Evolutionary conservation across 2,329 filamentous ascomycete genomes (phyloP).

Genomic region (Decorospora gaudefroyi): DNA sequence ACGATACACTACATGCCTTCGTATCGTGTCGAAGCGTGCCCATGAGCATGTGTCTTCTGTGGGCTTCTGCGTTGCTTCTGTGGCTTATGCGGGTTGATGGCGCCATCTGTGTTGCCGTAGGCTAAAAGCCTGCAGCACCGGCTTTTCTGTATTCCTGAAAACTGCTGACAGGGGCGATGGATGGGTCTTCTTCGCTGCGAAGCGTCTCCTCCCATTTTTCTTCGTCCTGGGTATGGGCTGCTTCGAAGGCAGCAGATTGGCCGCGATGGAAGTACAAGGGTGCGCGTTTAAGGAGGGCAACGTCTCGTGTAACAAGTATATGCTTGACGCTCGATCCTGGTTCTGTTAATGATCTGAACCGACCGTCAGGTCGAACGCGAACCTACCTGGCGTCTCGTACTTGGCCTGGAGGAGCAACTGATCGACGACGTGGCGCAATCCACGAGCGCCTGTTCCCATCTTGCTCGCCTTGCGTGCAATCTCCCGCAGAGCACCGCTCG

Average conservation of each 20-base stretch:
- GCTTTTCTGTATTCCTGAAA: conserved; percentile 57
- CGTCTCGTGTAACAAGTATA: conserved; percentile 53
- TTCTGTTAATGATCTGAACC: conserved; percentile 9
- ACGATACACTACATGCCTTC: background rate
- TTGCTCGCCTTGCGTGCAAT: conserved; percentile 72
- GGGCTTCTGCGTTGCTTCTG: conserved; percentile 1
- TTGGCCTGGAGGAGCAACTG: conserved; percentile 53
- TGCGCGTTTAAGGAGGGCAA: conserved; percentile 49
- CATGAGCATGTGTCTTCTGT: background rate
- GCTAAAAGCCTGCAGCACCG: conserved; percentile 35
- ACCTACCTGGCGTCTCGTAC: conserved; percentile 54
- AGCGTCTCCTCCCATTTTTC: conserved; percentile 52
- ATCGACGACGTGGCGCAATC: conserved; percentile 55
- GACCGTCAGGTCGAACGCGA: background rate
- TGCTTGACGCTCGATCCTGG: conserved; percentile 51
- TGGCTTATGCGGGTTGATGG: conserved; percentile 1
- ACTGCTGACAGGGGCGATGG: conserved; percentile 30
- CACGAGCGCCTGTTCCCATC: conserved; percentile 71
- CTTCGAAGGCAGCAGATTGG: conserved; percentile 48
- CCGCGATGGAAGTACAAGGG: conserved; percentile 53
- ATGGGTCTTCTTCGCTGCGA: conserved; percentile 33
- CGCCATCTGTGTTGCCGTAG: conserved; percentile 9
- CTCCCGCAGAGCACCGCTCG: conserved; percentile 75
- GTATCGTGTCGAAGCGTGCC: background rate
- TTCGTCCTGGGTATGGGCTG: conserved; percentile 51